Evolutionary conservation across 2,329 filamentous ascomycete genomes (phyloP).

Genomic region (Nemania abortiva): DNA sequence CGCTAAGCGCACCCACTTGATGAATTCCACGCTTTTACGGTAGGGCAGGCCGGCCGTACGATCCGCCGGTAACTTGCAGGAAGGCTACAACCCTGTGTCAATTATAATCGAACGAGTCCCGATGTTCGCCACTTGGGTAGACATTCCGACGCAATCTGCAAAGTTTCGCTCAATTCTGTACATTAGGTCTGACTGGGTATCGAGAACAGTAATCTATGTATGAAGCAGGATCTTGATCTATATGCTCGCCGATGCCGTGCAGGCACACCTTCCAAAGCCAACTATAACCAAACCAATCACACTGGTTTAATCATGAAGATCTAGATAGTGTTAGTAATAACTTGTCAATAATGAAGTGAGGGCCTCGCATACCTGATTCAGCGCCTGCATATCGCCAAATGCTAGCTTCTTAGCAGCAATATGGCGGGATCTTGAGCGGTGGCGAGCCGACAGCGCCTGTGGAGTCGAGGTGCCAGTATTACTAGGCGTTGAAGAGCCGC

Average conservation of each 20-base stretch:
- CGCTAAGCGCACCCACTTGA: constrained; percentile 35
- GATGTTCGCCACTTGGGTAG: constrained; percentile 36
- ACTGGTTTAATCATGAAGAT: constrained; percentile 54
- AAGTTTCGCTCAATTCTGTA: constrained; percentile 34
- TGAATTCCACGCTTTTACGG: constrained; percentile 22
- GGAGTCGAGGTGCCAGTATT: constrained; percentile 62
- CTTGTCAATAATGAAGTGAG: neutral
- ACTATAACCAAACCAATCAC: constrained; percentile 34
- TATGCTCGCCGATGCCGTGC: constrained; percentile 32
- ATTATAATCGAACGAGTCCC: constrained; percentile 13
- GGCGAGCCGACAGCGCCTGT: constrained; percentile 68
- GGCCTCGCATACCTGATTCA: constrained; percentile 79
- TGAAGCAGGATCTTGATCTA: constrained; percentile 33
- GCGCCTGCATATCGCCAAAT: constrained; percentile 80
- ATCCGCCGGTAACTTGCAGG: constrained; percentile 17
- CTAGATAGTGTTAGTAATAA: constrained; percentile 43
- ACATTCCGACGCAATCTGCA: constrained; percentile 15
- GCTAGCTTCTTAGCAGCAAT: constrained; percentile 91
- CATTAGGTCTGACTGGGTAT: constrained; percentile 45
- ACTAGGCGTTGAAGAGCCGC: constrained; percentile 55
- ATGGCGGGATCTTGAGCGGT: constrained; percentile 81
- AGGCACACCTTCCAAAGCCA: constrained; percentile 20
- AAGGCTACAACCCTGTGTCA: constrained; percentile 25
- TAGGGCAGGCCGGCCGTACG: constrained; percentile 17
- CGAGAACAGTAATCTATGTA: constrained; percentile 40